Evolutionary conservation across 2,329 filamentous ascomycete species (phyloP), one percentile per base, ranked within the genome.

Genomic region (Calonectria crousiana): DNA sequence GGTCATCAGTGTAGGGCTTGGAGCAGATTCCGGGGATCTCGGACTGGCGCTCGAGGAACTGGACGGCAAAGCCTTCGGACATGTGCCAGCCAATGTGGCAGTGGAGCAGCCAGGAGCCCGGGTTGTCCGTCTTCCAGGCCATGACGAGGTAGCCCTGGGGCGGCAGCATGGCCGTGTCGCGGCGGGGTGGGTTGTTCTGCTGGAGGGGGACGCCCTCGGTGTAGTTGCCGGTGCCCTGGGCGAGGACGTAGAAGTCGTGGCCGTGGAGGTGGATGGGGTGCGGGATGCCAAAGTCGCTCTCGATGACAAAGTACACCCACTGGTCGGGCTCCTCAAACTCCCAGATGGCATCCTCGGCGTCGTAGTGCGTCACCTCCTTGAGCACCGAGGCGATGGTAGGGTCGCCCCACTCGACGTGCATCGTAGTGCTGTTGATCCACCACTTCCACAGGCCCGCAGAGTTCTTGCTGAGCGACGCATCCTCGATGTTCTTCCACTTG

Each of bases 121-220:
- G 87, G 79, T 90, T 91, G 70, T 87, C 84, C 0, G 85, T 85
- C 77, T 88, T 82, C 75, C 89, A 88, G 2, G 87, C 88, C 68
- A 91, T 82, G n/a, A 89, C 86, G 4, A 89, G 69, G 79, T 87
- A 87, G 0, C 89, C 88, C 13, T 78, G 76, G 1, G 78, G 79
- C 0, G 85, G 86, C 3, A 91, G 83, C 75, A 88, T 85, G 8
- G 88, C 88, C 2, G 88, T 87, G 76, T 91, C 89, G 44, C 90
- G 85, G 13, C 90, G 87, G 32, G 88, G 85, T 1, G 90, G 89
- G 78, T 90, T 91, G 2, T 23, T 38, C 0, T 68, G 71, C 20
- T 79, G 71, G 0, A 78, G 20, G 14, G 32, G 64, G 1, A 76
- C 60, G 0, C 69, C 68, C 26, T 78, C 66, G 1, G 74, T 73